Conservation (phyloP, 2,329 filamentous ascomycete species). For the Spiromastix sp. region DNA sequence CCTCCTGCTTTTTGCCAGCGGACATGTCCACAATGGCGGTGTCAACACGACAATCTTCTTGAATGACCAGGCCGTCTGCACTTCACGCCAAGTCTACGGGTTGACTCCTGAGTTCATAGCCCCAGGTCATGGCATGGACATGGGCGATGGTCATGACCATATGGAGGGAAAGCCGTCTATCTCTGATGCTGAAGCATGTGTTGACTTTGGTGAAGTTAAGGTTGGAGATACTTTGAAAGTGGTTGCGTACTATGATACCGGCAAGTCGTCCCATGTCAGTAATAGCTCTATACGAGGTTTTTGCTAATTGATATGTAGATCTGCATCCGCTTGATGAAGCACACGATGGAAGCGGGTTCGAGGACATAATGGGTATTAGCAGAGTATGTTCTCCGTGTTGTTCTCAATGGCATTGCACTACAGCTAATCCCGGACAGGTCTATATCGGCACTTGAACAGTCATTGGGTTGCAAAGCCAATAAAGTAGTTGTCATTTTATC, state of each 20-base stretch:
- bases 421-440: neutral
- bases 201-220: constrained; percentile 1
- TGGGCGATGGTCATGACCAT: constrained; percentile 1
- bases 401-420: neutral
- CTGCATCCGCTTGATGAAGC: neutral
- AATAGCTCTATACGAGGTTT: neutral
- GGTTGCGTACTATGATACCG: constrained; percentile 3
- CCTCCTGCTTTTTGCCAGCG: constrained; percentile 1
- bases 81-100: constrained; percentile 1
- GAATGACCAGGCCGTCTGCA: constrained; percentile 2
- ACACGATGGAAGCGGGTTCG: constrained; percentile 2
- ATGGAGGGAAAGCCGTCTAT: constrained; percentile 1
- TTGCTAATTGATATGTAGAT: neutral
- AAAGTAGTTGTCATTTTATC: no score
- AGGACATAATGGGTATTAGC: constrained; percentile 4
- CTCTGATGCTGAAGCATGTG: constrained; percentile 1
- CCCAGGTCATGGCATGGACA: neutral
- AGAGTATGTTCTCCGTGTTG: constrained; percentile 1
- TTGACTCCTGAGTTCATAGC: constrained; percentile 1
- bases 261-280: neutral
- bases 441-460: constrained; percentile 3
- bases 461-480: no score
- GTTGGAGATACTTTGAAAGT: constrained; percentile 2
- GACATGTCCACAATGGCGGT: constrained; percentile 3
- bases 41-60: constrained; percentile 3